phyloP scores from a whole-genome alignment of 495 filamentous ascomycete species.

The Trichocladium antarcticum region DNA sequence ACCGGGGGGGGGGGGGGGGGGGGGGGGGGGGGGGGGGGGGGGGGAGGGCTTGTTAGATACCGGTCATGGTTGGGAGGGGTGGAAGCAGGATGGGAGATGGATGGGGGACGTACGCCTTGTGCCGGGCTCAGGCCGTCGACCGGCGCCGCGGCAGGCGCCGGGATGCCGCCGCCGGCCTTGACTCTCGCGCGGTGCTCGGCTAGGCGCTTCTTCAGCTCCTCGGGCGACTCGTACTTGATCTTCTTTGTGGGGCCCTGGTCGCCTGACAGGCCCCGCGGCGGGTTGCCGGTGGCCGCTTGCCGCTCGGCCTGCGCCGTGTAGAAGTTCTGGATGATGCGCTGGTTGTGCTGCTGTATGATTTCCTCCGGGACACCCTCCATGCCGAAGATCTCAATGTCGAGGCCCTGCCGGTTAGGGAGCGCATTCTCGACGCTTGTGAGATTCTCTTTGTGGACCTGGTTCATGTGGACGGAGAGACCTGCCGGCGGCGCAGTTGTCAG shows the following conservation, averaged over 20 bases:
- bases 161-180: slow-evolving; percentile 28
- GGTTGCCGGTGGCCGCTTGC: slow-evolving; percentile 72
- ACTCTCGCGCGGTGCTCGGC: slow-evolving; percentile 67
- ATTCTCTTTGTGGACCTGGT: slow-evolving; percentile 93
- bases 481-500: slow-evolving; percentile 18
- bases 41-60: too few relatives aligned
- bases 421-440: slow-evolving; percentile 83
- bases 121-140: slow-evolving; percentile 43
- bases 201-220: slow-evolving; percentile 71
- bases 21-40: too few relatives aligned
- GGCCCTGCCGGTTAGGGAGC: slow-evolving; percentile 64
- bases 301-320: slow-evolving; percentile 77
- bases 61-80: too few relatives aligned
- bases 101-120: slow-evolving; percentile 41
- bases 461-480: slow-evolving; percentile 95
- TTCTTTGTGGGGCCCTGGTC: slow-evolving; percentile 55
- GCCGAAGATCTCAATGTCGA: slow-evolving; percentile 93
- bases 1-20: too few relatives aligned
- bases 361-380: slow-evolving; percentile 95
- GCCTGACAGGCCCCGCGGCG: slow-evolving; percentile 46
- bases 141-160: slow-evolving; percentile 36
- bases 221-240: slow-evolving; percentile 63
- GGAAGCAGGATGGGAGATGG: not conserved
- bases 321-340: slow-evolving; percentile 71
- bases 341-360: slow-evolving; percentile 65